Evolutionary conservation across 768 basidiomycete species (phyloP), one percentile per base, ranked within the genome.

Genomic region (Suillus occidentalis): DNA sequence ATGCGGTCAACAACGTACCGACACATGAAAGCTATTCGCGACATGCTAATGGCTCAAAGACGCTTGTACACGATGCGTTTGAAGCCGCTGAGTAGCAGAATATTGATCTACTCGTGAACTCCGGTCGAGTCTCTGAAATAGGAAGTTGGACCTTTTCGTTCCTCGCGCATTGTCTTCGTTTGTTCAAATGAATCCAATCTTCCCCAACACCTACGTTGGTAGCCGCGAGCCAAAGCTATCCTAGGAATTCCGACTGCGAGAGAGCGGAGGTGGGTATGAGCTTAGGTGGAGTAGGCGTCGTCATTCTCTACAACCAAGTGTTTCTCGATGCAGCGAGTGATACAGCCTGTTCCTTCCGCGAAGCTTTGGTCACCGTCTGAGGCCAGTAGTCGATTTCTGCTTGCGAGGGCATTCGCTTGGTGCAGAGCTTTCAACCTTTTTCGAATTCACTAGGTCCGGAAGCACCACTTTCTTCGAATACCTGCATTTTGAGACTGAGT

Each of bases 391-490:
- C 70, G 22, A 72, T 60, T 43, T 78, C 74, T 18, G n/a, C n/a
- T n/a, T n/a, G n/a, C 73, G 72, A 25, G 20, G 77, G 69, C 14
- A 70, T 68, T 13, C 74, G 76, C 40, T 75, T 71, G 14, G 75
- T 75, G 63, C 77, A 74, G 36, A 83, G 71, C 62, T 83, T 61
- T 81, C 71, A 31, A 89, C 72, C 49, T 81, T 78, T 28, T 79
- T 75, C 18, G 74, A 71, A 0, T 77, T 80, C 20, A 74, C 77
- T 28, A 90, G 77, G 16, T 81, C 75, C 1, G 81, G 82, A 2
- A 90, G 77, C 7, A 90, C 76, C 20, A 78, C 72, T n/a, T 69
- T 78, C 72, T 89, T 89, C 50, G 90, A 73, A 69, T 85, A 88
- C 34, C 88, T 89, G 62, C n/a, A 20, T 36, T 31, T 39, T 20